Conservation (phyloP, 1,284 basidiomycete species). For the Rhodotorula sp. region DNA sequence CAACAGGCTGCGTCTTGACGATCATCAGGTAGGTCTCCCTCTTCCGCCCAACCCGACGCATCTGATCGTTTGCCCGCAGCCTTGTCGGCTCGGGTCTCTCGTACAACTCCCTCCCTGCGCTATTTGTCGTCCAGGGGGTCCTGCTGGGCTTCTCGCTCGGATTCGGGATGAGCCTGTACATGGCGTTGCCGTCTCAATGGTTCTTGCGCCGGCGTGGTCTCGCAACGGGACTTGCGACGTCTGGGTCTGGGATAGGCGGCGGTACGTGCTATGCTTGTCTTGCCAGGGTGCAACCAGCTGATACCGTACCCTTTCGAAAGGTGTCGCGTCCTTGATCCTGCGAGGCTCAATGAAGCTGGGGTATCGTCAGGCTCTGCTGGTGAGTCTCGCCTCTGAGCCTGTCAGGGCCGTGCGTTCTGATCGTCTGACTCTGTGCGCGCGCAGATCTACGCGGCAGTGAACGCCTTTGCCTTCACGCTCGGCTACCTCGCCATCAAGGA, state of each 20-base stretch:
- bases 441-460: conserved; percentile 27
- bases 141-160: conserved; percentile 22
- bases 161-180: conserved; percentile 19
- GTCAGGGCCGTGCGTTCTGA: no score
- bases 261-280: background rate
- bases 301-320: background rate
- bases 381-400: background rate
- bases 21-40: background rate
- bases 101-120: conserved; percentile 7
- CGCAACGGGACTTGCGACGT: conserved; percentile 29
- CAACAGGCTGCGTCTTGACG: background rate
- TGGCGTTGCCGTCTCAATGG: conserved; percentile 34
- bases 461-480: conserved; percentile 8
- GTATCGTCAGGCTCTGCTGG: conserved; percentile 21
- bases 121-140: conserved; percentile 34
- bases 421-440: no score
- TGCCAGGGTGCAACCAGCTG: background rate
- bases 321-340: conserved; percentile 14
- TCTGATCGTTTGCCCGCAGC: background rate
- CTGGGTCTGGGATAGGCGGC: conserved; percentile 25
- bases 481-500: conserved; percentile 16
- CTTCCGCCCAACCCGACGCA: background rate
- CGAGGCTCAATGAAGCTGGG: conserved; percentile 19
- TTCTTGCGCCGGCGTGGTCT: conserved; percentile 32
- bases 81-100: conserved; percentile 14